Percentiles rank a stretch among this genome's conserved stretches.
Evolutionary conservation across 345 rosid species (phyloP).

Genomic region (Rhizophora apiculata): DNA sequence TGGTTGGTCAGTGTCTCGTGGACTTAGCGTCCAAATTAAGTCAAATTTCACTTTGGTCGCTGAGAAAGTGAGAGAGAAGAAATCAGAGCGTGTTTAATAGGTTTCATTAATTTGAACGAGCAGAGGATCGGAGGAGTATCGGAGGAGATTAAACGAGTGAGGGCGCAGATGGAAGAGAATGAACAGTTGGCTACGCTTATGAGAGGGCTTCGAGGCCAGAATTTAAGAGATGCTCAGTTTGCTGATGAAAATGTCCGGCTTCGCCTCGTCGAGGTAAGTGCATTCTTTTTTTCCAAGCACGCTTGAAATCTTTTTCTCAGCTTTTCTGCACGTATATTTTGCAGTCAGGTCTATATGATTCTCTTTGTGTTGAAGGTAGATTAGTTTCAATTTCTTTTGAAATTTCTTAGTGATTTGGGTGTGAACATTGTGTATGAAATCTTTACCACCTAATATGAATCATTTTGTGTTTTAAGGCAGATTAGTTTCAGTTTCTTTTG

Average conservation of each 20-base stretch:
- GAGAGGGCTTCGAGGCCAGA: constrained; percentile 94
- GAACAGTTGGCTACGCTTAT: constrained; percentile 75
- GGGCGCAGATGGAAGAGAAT: constrained; percentile 94
- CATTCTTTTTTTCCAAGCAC: neutral
- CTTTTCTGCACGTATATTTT: neutral
- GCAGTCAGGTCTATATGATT: too few species aligned
- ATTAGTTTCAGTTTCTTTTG: too few species aligned
- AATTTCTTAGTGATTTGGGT: too few species aligned
- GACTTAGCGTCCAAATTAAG: neutral
- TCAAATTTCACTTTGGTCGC: neutral
- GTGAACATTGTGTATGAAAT: neutral
- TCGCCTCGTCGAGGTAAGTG: constrained; percentile 76
- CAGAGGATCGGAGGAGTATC: constrained; percentile 88
- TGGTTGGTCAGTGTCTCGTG: neutral
- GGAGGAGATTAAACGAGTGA: constrained; percentile 77
- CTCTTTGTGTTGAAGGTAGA: too few species aligned
- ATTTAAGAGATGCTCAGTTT: constrained; percentile 69
- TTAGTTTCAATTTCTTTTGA: too few species aligned
- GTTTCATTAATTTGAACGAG: constrained; percentile 10
- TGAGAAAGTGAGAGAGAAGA: constrained; percentile 12
- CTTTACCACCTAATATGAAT: too few species aligned
- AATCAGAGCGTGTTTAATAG: neutral
- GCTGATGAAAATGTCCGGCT: constrained; percentile 74
- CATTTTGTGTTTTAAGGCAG: too few species aligned
- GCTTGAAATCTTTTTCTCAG: neutral